Conservation (phyloP, 169 alveolate genomes). For the Plasmodium billcollinsi region DNA sequence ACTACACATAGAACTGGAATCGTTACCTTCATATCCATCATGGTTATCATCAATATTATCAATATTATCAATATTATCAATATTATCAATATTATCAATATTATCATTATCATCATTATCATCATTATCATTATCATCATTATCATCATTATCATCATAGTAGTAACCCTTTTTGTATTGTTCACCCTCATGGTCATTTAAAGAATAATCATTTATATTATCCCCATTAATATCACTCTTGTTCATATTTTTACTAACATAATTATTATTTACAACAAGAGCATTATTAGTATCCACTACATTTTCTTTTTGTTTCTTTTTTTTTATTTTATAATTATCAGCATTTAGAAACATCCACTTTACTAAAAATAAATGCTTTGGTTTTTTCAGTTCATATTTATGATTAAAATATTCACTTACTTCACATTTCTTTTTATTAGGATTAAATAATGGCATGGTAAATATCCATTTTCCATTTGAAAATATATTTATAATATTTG, state of each 20-base stretch:
- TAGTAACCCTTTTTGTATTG: background rate
- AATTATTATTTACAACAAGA: background rate
- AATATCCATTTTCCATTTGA: slow-evolving; percentile 22
- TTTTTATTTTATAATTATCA: slow-evolving; percentile 41
- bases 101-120: background rate
- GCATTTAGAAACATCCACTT: slow-evolving; percentile 33
- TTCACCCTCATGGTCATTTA: background rate
- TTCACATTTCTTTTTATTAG: background rate
- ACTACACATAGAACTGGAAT: slow-evolving; percentile 10
- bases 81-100: background rate
- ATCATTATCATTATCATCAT: background rate
- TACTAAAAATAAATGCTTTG: slow-evolving; percentile 30
- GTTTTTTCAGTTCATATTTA: slow-evolving; percentile 41
- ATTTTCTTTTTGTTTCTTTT: slow-evolving; percentile 3
- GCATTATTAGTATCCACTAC: background rate
- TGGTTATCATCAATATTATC: background rate
- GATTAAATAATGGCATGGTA: slow-evolving; percentile 15
- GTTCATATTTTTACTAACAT: background rate
- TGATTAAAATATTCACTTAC: slow-evolving; percentile 30
- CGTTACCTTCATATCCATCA: background rate
- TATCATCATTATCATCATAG: background rate
- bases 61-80: background rate
- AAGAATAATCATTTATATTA: background rate
- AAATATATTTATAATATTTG: slow-evolving; percentile 34
- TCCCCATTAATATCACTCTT: background rate